phyloP scores from a whole-genome alignment of 2,329 filamentous ascomycete species.

The Raffaelea albimanens region DNA sequence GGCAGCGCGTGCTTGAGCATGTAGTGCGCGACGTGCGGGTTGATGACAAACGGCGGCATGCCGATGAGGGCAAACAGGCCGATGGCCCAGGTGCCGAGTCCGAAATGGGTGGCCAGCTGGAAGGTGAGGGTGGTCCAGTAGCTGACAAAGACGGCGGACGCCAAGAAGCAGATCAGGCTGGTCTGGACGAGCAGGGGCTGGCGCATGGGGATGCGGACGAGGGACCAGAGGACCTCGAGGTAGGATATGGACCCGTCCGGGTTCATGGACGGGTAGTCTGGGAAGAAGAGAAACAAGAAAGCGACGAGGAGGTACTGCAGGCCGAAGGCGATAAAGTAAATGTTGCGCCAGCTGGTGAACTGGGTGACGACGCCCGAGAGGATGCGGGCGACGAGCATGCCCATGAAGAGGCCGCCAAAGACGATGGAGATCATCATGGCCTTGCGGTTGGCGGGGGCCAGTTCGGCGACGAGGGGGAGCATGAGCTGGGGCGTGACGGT shows the following conservation, averaged over 20 bases:
- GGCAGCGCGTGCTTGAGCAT: constrained; percentile 7
- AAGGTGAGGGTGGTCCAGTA: constrained; percentile 62
- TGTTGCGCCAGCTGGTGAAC: constrained; percentile 60
- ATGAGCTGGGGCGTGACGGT: constrained; percentile 69
- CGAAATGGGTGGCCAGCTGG: constrained; percentile 59
- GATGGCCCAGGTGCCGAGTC: constrained; percentile 55
- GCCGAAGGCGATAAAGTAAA: constrained; percentile 66
- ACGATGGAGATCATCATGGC: constrained; percentile 62
- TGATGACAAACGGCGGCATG: constrained; percentile 26
- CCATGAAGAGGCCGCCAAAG: constrained; percentile 60
- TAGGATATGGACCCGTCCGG: constrained; percentile 45
- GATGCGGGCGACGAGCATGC: constrained; percentile 62
- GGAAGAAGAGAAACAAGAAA: constrained; percentile 62
- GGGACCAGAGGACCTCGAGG: constrained; percentile 51
- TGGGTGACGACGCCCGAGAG: constrained; percentile 64
- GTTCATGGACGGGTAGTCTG: constrained; percentile 66
- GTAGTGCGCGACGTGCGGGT: constrained; percentile 8
- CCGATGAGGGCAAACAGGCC: constrained; percentile 69
- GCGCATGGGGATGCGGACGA: constrained; percentile 49
- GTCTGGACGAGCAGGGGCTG: constrained; percentile 61
- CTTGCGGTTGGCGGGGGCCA: constrained; percentile 57
- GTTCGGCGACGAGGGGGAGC: constrained; percentile 67
- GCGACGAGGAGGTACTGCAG: constrained; percentile 57
- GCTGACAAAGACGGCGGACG: constrained; percentile 32
- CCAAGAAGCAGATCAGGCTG: constrained; percentile 54